Percentiles rank a stretch among this genome's conserved stretches.
Conservation (phyloP, 495 filamentous ascomycete species). For the Apodospora peruviana region DNA sequence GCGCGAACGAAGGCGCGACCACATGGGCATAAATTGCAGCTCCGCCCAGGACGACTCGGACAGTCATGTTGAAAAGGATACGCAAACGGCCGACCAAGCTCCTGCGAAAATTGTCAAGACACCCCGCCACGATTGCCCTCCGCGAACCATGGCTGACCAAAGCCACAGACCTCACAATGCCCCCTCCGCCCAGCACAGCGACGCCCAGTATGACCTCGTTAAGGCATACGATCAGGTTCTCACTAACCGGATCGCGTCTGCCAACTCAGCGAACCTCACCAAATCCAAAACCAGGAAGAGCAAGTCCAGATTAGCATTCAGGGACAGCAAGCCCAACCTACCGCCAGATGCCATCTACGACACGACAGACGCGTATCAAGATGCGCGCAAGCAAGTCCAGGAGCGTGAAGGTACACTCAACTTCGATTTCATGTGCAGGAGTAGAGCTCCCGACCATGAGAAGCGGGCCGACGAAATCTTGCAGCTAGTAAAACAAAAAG, state of each 20-base stretch:
- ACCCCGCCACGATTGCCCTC: slow-evolving; percentile 2
- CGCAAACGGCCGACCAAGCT: slow-evolving; percentile 8
- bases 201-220: slow-evolving; percentile 10
- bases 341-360: neutral
- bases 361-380: slow-evolving; percentile 1
- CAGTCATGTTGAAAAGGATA: slow-evolving; percentile 9
- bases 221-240: neutral
- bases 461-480: slow-evolving; percentile 27
- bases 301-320: no score
- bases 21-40: slow-evolving; percentile 16
- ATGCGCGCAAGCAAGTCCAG: slow-evolving; percentile 4
- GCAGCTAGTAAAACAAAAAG: slow-evolving; percentile 23
- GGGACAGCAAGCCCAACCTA: neutral
- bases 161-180: neutral
- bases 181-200: neutral
- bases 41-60: slow-evolving; percentile 5
- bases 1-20: neutral
- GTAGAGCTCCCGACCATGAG: slow-evolving; percentile 7
- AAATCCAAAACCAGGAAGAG: no score
- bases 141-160: slow-evolving; percentile 11
- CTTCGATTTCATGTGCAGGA: slow-evolving; percentile 7
- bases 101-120: slow-evolving; percentile 9
- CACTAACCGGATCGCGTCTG: neutral
- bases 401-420: slow-evolving; percentile 3
- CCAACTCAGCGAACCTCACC: neutral